Evolutionary conservation across 148 eudicot genomes (phyloP), one percentile per base, ranked within the genome.

Genomic region (Linanthus parryae): DNA sequence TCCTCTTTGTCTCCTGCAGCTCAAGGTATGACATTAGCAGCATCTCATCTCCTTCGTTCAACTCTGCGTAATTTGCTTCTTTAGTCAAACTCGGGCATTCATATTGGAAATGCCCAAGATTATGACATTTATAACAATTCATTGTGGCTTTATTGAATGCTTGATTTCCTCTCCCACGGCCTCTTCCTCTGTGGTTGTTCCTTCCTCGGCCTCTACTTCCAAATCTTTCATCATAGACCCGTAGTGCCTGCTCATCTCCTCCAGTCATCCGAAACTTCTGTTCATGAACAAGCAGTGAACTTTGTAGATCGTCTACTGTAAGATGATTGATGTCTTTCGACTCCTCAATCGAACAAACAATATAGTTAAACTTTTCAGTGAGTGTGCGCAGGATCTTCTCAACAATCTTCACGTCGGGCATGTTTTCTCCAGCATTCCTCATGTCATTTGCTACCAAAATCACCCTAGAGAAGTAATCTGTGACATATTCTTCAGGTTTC

Each of bases 31-130:
- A 0, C 43, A 35, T 52, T 26, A 34, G n/a, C 5, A 35, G 10
- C 56, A 52, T 52, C 2, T 50, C 54, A 11, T 52, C 28, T 17
- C 15, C 3, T 0, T 54, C 31, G 14, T 54, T 20, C 4, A 36
- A 2, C 15, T 54, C 45, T 12, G 46, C 46, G 21, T 18, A 20
- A 21, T 42, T 42, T 4, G 25, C 25, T 20, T 42, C 0, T 25
- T 42, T 21, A 23, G 8, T 25, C 25, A 14, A 18, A 0, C 2
- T 42, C 6, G 23, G 25, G 11, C 46, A 42, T 12, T 42, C 25
- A 42, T 42, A 19, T 7, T 21, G 6, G 11, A 18, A 42, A 13
- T 42, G 26, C 11, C 46, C 46, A 2, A 42, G 10, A 7, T 42
- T 5, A 21, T 42, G 46, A 20, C 46, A 42, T 14, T 18, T 42